phyloP scores from a whole-genome alignment of 495 filamentous ascomycete genomes.

The Viridothelium virens region DNA sequence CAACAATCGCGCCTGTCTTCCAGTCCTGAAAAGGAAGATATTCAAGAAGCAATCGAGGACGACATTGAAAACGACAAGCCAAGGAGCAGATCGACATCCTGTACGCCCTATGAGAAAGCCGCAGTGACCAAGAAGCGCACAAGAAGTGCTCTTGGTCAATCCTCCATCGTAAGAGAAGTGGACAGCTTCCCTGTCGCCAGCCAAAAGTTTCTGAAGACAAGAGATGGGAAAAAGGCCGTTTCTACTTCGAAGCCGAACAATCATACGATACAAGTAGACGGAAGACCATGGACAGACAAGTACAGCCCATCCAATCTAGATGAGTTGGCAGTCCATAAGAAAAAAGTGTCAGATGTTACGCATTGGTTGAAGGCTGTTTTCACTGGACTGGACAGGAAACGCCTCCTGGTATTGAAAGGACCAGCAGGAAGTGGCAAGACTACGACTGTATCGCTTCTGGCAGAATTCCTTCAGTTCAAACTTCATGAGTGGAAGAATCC shows the following conservation, averaged over 20 bases:
- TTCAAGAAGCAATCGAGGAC: constrained; percentile 41
- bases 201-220: constrained; percentile 36
- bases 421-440: constrained; percentile 93
- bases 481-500: constrained; percentile 91
- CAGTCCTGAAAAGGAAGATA: constrained; percentile 30
- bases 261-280: constrained; percentile 27
- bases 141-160: constrained; percentile 13
- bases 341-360: constrained; percentile 79
- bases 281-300: constrained; percentile 74
- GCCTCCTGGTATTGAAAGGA: constrained; percentile 76
- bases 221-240: constrained; percentile 17
- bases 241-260: constrained; percentile 30
- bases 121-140: constrained; percentile 29
- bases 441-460: constrained; percentile 68
- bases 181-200: constrained; percentile 18
- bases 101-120: neutral
- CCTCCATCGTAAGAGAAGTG: neutral
- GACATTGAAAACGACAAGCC: constrained; percentile 31
- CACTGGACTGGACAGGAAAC: constrained; percentile 46
- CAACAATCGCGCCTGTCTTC: constrained; percentile 25
- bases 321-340: constrained; percentile 87
- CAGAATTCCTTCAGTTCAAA: constrained; percentile 60
- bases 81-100: constrained; percentile 18
- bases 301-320: constrained; percentile 65
- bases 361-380: constrained; percentile 72